Conservation (phyloP, 768 basidiomycete species). For the Suillus weaverae region DNA sequence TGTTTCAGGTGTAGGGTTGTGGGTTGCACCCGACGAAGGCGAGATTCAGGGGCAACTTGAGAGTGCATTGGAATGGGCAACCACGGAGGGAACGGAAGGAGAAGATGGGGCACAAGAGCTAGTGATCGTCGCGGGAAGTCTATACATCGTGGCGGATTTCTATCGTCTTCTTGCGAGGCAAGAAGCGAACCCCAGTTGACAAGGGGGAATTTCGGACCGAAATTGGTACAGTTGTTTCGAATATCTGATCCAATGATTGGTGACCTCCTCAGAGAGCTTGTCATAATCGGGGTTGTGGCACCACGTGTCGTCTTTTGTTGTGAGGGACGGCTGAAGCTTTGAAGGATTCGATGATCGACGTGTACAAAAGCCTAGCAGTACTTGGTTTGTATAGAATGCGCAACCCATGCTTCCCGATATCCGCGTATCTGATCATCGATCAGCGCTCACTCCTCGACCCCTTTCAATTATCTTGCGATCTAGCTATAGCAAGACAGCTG, state of each 20-base stretch:
- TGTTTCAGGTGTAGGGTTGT: constrained; percentile 47
- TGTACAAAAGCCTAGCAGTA: neutral
- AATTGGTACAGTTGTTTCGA: neutral
- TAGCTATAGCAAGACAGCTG: neutral
- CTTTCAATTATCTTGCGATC: too few relatives aligned
- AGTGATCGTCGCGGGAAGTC: constrained; percentile 82
- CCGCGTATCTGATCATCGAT: neutral
- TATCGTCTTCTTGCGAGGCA: constrained; percentile 52
- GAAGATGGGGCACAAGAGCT: constrained; percentile 37
- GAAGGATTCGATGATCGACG: neutral
- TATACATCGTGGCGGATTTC: constrained; percentile 94
- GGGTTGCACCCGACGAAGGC: constrained; percentile 38
- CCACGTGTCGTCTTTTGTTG: neutral
- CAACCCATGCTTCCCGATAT: neutral
- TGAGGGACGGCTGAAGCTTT: neutral
- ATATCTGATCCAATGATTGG: neutral
- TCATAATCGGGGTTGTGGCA: neutral
- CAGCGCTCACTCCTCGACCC: neutral
- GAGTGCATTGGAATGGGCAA: constrained; percentile 52
- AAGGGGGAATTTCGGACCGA: constrained; percentile 1
- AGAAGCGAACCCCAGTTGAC: neutral
- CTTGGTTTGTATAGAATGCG: neutral
- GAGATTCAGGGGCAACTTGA: constrained; percentile 36
- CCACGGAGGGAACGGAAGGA: neutral
- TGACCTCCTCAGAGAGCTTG: neutral